These are phyloP conservation scores for Penicillium maclennaniae DNA, from an alignment of 495 filamentous ascomycete species.

Conservation along the genomic window DNA sequence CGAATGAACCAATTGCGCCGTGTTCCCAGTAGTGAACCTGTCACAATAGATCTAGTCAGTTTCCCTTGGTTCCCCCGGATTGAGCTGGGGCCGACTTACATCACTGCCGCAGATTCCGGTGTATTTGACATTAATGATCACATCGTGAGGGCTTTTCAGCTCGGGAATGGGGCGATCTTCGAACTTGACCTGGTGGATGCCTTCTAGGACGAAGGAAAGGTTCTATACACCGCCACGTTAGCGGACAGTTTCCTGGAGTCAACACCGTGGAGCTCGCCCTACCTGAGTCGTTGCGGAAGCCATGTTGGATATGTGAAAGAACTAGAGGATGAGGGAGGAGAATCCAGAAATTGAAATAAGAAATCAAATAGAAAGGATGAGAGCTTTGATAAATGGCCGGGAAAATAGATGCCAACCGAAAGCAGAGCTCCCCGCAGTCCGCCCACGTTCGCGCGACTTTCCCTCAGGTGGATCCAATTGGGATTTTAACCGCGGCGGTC, in stretches of 20 bases:
- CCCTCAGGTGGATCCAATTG: slow-evolving; percentile 15
- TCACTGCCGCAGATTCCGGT: slow-evolving; percentile 91
- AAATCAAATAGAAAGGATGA: no score
- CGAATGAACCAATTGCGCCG: slow-evolving; percentile 75
- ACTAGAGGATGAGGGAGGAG: not conserved
- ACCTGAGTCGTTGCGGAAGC: slow-evolving; percentile 24
- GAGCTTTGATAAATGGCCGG: not conserved
- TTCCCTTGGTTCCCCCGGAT: not conserved
- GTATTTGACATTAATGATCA: slow-evolving; percentile 76
- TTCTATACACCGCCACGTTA: slow-evolving; percentile 57
- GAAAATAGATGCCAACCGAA: slow-evolving; percentile 12
- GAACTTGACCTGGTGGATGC: slow-evolving; percentile 65
- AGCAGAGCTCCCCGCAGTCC: slow-evolving; percentile 14
- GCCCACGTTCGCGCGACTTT: slow-evolving; percentile 1
- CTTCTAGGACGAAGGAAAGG: slow-evolving; percentile 81
- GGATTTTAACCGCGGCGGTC: slow-evolving; percentile 25
- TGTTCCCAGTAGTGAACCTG: slow-evolving; percentile 86
- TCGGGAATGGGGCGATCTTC: slow-evolving; percentile 72
- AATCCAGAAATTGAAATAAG: not conserved
- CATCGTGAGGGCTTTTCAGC: slow-evolving; percentile 64
- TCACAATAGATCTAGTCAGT: not conserved
- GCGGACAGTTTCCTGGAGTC: not conserved
- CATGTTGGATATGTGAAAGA: slow-evolving; percentile 1
- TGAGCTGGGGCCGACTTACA: slow-evolving; percentile 40
- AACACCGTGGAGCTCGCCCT: slow-evolving; percentile 3